Conservation (phyloP, 176 grass and related monocot genomes). For the Saccharum officinarum region DNA sequence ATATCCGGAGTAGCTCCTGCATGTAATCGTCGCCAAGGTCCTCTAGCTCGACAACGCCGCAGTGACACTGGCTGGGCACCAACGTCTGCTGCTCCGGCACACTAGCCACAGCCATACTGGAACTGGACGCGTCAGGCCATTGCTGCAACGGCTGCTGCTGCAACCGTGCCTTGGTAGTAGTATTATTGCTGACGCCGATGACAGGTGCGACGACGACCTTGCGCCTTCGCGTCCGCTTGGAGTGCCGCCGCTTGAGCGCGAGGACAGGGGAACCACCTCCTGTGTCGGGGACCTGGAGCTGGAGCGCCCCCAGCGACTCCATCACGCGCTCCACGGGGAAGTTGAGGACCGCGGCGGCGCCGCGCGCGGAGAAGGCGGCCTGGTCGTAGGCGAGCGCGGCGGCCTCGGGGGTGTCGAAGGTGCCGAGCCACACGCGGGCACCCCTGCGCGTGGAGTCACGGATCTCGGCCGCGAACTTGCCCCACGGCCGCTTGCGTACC, state of each 20-base stretch:
- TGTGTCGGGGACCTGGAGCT: not conserved
- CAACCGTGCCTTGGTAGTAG: not conserved
- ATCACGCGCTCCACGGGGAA: constrained; percentile 43
- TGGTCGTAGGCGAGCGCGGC: constrained; percentile 72
- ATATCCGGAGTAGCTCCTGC: not conserved
- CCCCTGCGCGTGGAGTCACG: constrained; percentile 51
- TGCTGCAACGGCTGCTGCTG: not conserved
- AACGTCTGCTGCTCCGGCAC: not conserved
- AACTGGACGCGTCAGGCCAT: not conserved
- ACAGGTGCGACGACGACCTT: not conserved
- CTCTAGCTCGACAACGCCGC: not conserved
- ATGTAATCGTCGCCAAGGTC: not conserved
- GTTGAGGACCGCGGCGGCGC: constrained; percentile 50
- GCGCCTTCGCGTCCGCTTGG: not conserved
- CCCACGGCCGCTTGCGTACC: constrained; percentile 59
- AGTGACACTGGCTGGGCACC: not conserved
- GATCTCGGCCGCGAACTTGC: constrained; percentile 66
- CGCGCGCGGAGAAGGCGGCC: constrained; percentile 53
- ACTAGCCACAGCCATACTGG: not conserved
- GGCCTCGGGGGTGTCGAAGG: constrained; percentile 67
- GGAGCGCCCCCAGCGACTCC: constrained; percentile 39
- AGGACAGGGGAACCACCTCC: not conserved
- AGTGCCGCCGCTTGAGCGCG: not conserved
- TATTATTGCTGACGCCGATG: not conserved
- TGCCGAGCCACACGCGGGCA: constrained; percentile 72